phyloP scores from a whole-genome alignment of 768 basidiomycete genomes.

The Fomitopsis pulvina region DNA sequence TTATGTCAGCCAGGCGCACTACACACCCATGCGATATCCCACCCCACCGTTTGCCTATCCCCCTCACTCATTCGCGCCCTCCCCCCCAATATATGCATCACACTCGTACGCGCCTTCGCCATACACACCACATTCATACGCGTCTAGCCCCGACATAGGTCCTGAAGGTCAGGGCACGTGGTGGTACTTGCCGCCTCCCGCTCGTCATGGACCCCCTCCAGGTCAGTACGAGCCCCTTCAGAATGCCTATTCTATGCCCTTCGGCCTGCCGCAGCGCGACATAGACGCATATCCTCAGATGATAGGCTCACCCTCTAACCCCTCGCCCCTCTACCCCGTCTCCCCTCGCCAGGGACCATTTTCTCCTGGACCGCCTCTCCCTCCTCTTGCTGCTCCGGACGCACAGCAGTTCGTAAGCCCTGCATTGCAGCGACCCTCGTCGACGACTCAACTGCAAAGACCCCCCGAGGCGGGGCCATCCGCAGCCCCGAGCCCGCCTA shows the following conservation, averaged over 20 bases:
- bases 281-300: conserved; percentile 10
- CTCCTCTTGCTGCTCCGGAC: neutral
- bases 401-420: neutral
- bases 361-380: conserved; percentile 5
- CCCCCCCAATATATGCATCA: conserved; percentile 20
- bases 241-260: conserved; percentile 17
- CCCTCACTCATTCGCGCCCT: conserved; percentile 15
- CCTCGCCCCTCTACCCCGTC: conserved; percentile 8
- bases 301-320: conserved; percentile 3
- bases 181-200: conserved; percentile 41
- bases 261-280: conserved; percentile 13
- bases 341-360: conserved; percentile 8
- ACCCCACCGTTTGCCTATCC: conserved; percentile 22
- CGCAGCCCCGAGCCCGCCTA: conserved; percentile 7
- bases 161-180: conserved; percentile 42
- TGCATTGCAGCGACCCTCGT: neutral
- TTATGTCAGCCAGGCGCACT: conserved; percentile 15
- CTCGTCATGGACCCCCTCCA: conserved; percentile 14
- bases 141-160: conserved; percentile 21
- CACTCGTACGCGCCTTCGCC: conserved; percentile 30
- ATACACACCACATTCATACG: conserved; percentile 14
- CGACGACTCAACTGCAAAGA: neutral
- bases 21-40: conserved; percentile 22
- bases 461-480: conserved; percentile 9
- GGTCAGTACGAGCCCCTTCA: conserved; percentile 17